Percentiles rank a stretch among this genome's conserved stretches.
These are phyloP conservation scores for Scortechinia acanthostroma DNA, from an alignment of 2,329 filamentous ascomycete genomes.

Conservation along the genomic window DNA sequence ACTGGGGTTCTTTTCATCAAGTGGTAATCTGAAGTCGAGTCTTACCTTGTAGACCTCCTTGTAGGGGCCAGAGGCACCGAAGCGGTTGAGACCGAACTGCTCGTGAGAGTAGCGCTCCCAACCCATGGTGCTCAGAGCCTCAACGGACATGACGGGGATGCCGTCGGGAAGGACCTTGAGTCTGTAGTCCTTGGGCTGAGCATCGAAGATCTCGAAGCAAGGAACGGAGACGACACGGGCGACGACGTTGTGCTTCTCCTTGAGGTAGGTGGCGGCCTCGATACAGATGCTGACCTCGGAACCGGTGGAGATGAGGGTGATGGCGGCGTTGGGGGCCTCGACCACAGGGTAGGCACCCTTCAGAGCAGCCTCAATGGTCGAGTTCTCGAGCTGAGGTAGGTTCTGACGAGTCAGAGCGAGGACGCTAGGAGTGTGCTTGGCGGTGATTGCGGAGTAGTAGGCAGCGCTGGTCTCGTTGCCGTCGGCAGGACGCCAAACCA, in stretches of 20 bases:
- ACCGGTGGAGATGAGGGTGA: constrained; percentile 90
- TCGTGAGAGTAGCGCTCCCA: constrained; percentile 99
- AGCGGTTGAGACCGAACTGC: constrained; percentile 98
- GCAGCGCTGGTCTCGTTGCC: constrained; percentile 97
- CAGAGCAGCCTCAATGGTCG: constrained; percentile 77
- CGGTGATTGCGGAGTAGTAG: constrained; percentile 90
- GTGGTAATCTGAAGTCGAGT: constrained; percentile 45
- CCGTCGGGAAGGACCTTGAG: constrained; percentile 88
- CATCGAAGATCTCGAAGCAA: constrained; percentile 94
- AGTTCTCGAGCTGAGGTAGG: constrained; percentile 93
- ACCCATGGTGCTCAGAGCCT: constrained; percentile 94
- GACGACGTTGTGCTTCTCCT: constrained; percentile 79
- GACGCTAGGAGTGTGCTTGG: constrained; percentile 84
- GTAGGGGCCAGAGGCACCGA: constrained; percentile 94
- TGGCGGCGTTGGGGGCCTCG: constrained; percentile 74
- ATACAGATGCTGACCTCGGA: constrained; percentile 92
- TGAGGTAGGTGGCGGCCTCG: constrained; percentile 84
- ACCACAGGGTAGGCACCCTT: constrained; percentile 93
- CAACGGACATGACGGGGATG: constrained; percentile 85
- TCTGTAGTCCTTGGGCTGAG: constrained; percentile 88
- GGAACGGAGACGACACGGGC: constrained; percentile 92
- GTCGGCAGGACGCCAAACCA: constrained; percentile 98
- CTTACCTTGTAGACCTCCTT: constrained; percentile 98
- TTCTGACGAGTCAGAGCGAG: constrained; percentile 95
- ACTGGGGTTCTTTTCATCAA: constrained; percentile 14